phyloP scores from a whole-genome alignment of 495 filamentous ascomycete species.

The Talaromyces stipitatus region DNA sequence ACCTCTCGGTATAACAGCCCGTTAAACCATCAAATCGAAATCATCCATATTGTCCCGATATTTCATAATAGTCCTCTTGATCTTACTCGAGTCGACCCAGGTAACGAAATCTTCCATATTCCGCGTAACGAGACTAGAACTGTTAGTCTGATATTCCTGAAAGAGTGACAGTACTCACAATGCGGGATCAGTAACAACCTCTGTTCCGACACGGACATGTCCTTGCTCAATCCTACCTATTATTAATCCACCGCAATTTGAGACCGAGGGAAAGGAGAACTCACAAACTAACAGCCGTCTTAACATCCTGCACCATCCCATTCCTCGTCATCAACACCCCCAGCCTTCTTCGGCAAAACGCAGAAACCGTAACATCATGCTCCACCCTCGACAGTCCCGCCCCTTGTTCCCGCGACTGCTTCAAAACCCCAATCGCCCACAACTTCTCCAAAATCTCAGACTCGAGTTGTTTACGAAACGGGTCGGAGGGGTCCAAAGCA shows the following conservation, averaged over 20 bases:
- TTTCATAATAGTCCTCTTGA: slow-evolving; percentile 87
- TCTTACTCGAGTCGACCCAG: slow-evolving; percentile 94
- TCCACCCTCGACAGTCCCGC: slow-evolving; percentile 71
- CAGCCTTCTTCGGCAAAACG: slow-evolving; percentile 72
- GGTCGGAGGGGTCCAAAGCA: slow-evolving; percentile 67
- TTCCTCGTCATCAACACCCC: slow-evolving; percentile 82
- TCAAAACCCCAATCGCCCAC: slow-evolving; percentile 80
- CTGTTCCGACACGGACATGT: slow-evolving; percentile 87
- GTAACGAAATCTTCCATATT: slow-evolving; percentile 97
- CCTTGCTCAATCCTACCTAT: slow-evolving; percentile 67
- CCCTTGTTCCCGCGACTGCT: slow-evolving; percentile 50
- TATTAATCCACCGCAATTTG: slow-evolving; percentile 3
- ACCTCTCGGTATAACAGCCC: neutral
- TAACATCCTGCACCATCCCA: slow-evolving; percentile 83
- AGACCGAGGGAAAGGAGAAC: slow-evolving; percentile 2
- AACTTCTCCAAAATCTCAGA: slow-evolving; percentile 80
- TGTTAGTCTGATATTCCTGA: slow-evolving; percentile 14
- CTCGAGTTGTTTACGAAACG: slow-evolving; percentile 73
- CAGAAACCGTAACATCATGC: slow-evolving; percentile 74
- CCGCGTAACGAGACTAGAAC: slow-evolving; percentile 41
- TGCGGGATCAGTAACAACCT: slow-evolving; percentile 75
- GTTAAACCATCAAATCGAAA: slow-evolving; percentile 65
- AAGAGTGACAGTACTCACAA: slow-evolving; percentile 36
- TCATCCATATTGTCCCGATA: slow-evolving; percentile 95
- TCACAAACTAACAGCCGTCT: slow-evolving; percentile 42